phyloP scores from a whole-genome alignment of 352 stramenopile genomes.

The Globisporangium alternatum region DNA sequence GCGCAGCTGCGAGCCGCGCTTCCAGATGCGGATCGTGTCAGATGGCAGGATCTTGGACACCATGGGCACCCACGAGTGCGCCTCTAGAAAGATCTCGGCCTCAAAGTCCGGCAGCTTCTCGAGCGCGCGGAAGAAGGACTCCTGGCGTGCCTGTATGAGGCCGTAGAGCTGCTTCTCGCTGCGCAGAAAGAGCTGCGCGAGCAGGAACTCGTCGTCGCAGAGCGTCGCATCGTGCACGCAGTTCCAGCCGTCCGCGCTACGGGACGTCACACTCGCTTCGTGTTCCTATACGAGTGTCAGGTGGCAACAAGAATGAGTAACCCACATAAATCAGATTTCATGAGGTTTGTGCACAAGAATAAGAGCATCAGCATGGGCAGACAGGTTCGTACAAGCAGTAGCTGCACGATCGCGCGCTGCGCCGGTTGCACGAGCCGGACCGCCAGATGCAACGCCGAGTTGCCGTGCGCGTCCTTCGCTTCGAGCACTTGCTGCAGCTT shows the following conservation, averaged over 20 bases:
- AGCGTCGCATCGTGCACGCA: constrained; percentile 74
- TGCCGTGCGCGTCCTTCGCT: constrained; percentile 53
- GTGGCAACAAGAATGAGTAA: not conserved
- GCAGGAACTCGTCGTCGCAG: constrained; percentile 69
- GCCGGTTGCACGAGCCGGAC: constrained; percentile 57
- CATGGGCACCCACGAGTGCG: constrained; percentile 78
- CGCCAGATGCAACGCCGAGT: constrained; percentile 74
- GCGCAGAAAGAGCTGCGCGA: constrained; percentile 64
- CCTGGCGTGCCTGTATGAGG: constrained; percentile 42
- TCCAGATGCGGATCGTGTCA: constrained; percentile 69
- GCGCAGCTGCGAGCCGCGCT: constrained; percentile 63
- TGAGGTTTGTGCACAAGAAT: not conserved
- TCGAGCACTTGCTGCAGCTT: constrained; percentile 44
- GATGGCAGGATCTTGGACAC: constrained; percentile 78
- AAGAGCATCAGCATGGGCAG: not conserved
- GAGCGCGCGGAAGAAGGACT: constrained; percentile 57
- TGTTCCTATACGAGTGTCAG: constrained; percentile 25
- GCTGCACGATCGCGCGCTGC: constrained; percentile 57
- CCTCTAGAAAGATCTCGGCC: constrained; percentile 74
- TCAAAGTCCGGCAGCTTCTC: constrained; percentile 76
- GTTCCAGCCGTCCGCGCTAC: constrained; percentile 61
- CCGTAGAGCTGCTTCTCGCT: constrained; percentile 60
- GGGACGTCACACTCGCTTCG: constrained; percentile 30
- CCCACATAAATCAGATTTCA: constrained; percentile 8
- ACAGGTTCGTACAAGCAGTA: constrained; percentile 37